Evolutionary conservation across 768 basidiomycete species (phyloP).

Genomic region (Leccinum subtestaceum): DNA sequence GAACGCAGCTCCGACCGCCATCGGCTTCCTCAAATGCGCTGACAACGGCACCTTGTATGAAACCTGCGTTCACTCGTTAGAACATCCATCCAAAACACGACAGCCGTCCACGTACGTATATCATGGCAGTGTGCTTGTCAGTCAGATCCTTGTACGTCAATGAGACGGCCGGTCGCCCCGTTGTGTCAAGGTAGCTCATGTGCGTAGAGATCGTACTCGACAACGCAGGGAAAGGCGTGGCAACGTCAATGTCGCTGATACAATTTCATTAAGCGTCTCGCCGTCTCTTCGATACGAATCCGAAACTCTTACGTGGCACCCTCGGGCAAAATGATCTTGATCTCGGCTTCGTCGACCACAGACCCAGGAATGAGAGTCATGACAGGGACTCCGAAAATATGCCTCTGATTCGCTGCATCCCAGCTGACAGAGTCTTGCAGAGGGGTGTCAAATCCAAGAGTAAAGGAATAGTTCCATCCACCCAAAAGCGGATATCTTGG

Average conservation of each 20-base stretch:
- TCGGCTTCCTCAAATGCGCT: slow-evolving; percentile 85
- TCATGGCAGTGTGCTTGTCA: slow-evolving; percentile 70
- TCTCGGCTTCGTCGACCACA: slow-evolving; percentile 74
- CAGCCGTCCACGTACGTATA: slow-evolving; percentile 65
- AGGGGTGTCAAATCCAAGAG: slow-evolving; percentile 90
- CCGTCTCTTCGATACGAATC: slow-evolving; percentile 11
- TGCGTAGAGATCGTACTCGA: slow-evolving; percentile 62
- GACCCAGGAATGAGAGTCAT: slow-evolving; percentile 79
- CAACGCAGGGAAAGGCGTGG: slow-evolving; percentile 74
- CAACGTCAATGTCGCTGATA: slow-evolving; percentile 71
- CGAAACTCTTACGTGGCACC: slow-evolving; percentile 76
- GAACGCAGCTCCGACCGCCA: slow-evolving; percentile 72
- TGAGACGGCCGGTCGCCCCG: slow-evolving; percentile 77
- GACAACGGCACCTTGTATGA: slow-evolving; percentile 79
- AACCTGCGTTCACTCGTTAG: slow-evolving; percentile 51
- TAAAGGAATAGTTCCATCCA: slow-evolving; percentile 97
- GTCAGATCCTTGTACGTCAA: slow-evolving; percentile 75
- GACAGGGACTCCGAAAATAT: slow-evolving; percentile 80
- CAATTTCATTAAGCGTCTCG: slow-evolving; percentile 7
- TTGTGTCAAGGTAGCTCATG: slow-evolving; percentile 88
- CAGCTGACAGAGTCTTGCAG: slow-evolving; percentile 69
- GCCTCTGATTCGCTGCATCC: slow-evolving; percentile 58
- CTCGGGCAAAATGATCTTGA: slow-evolving; percentile 86
- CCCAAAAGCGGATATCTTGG: slow-evolving; percentile 94
- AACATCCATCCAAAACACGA: slow-evolving; percentile 1